These are phyloP conservation scores for Phytophthora brassicae DNA, from an alignment of 352 stramenopile genomes.

Conservation along the genomic window DNA sequence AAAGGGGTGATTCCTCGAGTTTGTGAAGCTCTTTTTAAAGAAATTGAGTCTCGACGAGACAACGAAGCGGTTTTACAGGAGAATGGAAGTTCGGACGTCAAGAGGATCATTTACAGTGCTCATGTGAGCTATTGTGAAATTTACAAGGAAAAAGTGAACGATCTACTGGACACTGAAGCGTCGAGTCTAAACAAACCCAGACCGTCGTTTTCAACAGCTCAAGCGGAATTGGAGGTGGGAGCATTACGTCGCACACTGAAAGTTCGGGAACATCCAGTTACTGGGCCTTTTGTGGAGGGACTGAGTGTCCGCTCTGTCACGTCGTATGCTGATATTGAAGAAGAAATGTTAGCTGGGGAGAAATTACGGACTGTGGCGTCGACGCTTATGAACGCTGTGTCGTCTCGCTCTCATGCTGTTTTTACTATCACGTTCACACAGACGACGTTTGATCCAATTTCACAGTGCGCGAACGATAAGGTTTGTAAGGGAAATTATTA, in stretches of 20 bases:
- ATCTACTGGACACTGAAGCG: constrained; percentile 57
- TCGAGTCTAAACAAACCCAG: constrained; percentile 15
- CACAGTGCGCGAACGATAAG: constrained; percentile 68
- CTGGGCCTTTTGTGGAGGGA: constrained; percentile 83
- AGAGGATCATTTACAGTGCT: constrained; percentile 48
- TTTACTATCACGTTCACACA: constrained; percentile 95
- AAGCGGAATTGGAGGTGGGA: constrained; percentile 11
- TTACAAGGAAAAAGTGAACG: constrained; percentile 88
- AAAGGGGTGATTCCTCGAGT: constrained; percentile 81
- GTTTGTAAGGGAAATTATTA: constrained; percentile 22
- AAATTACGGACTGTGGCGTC: constrained; percentile 94
- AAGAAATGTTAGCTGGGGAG: constrained; percentile 88
- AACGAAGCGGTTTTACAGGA: constrained; percentile 26
- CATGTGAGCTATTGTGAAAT: constrained; percentile 84
- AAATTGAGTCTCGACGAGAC: constrained; percentile 52
- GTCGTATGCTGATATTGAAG: constrained; percentile 79
- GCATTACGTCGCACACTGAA: constrained; percentile 42
- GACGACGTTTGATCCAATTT: constrained; percentile 61
- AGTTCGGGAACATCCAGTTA: constrained; percentile 82
- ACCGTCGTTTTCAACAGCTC: constrained; percentile 34
- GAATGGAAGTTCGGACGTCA: constrained; percentile 13
- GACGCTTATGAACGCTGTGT: constrained; percentile 97
- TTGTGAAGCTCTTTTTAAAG: constrained; percentile 75
- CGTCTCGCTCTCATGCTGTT: constrained; percentile 95
- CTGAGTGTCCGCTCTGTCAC: constrained; percentile 66